Evolutionary conservation across 148 eudicot species (phyloP).

Genomic region (Euryodendron excelsum): DNA sequence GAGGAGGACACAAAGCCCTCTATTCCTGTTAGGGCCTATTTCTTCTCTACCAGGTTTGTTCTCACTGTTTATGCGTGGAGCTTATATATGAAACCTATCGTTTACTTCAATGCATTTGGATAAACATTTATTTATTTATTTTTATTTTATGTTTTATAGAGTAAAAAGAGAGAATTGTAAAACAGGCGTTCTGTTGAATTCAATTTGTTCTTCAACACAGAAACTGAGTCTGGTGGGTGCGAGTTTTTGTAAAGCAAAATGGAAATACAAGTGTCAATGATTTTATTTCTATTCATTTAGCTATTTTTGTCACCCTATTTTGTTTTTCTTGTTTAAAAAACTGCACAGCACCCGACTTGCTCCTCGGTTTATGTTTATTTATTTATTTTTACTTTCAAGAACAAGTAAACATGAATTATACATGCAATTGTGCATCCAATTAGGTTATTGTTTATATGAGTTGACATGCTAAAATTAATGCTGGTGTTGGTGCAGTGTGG

Average conservation of each 20-base stretch:
- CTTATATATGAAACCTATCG: too few relatives aligned
- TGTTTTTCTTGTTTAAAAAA: neutral
- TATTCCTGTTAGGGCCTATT: slow-evolving; percentile 84
- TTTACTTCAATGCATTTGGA: neutral
- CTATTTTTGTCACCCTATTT: neutral
- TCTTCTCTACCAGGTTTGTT: slow-evolving; percentile 84
- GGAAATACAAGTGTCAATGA: neutral
- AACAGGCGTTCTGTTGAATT: neutral
- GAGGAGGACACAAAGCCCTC: slow-evolving; percentile 31
- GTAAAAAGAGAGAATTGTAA: neutral
- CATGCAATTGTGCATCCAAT: neutral
- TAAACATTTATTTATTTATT: neutral
- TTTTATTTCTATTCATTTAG: neutral
- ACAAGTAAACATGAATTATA: too few relatives aligned
- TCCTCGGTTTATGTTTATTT: too few relatives aligned
- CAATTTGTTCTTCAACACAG: too few relatives aligned
- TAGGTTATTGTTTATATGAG: neutral
- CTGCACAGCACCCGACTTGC: neutral
- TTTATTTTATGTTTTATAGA: too few relatives aligned
- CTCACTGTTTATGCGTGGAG: too few relatives aligned
- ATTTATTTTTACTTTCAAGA: too few relatives aligned
- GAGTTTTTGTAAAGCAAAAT: neutral
- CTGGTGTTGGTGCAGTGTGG: slow-evolving; percentile 58
- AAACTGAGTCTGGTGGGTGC: neutral
- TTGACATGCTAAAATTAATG: neutral